Percentiles rank a stretch among this genome's conserved stretches.
Conservation (phyloP, 768 basidiomycete genomes). For the Lyophyllum decastes region DNA sequence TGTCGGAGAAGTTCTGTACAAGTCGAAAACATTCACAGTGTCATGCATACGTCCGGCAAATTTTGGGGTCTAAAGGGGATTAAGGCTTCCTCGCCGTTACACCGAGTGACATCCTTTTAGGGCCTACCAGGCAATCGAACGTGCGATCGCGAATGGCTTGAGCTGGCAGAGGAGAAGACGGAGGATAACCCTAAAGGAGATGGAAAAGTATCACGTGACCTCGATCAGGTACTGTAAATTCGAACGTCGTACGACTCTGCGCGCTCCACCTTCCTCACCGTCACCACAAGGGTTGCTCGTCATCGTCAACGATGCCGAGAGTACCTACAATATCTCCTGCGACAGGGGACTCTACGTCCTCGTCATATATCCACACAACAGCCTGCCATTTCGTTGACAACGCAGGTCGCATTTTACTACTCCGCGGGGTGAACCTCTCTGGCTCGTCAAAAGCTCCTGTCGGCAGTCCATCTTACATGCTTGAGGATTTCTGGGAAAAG, state of each 20-base stretch:
- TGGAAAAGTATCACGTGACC: not conserved
- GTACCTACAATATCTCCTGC: slow-evolving; percentile 61
- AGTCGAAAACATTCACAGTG: too few species aligned
- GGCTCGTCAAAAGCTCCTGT: slow-evolving; percentile 86
- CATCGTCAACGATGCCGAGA: slow-evolving; percentile 43
- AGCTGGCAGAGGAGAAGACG: too few species aligned
- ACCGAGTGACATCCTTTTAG: not conserved
- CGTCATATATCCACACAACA: slow-evolving; percentile 65
- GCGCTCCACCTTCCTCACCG: not conserved
- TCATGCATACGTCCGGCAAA: too few species aligned
- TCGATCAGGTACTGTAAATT: not conserved
- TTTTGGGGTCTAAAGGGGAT: too few species aligned
- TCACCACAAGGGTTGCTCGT: slow-evolving; percentile 3
- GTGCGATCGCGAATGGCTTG: too few species aligned
- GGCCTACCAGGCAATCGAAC: too few species aligned
- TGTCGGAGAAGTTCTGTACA: too few species aligned
- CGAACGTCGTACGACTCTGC: not conserved
- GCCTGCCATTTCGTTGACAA: slow-evolving; percentile 74
- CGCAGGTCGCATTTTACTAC: slow-evolving; percentile 71
- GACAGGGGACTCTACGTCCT: slow-evolving; percentile 47
- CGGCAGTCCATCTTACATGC: slow-evolving; percentile 63
- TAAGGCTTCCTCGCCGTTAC: too few species aligned
- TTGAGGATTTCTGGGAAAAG: slow-evolving; percentile 80
- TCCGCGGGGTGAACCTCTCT: slow-evolving; percentile 95
- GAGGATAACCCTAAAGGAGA: too few species aligned